Base-by-base conservation (phyloP, 495 filamentous ascomycete species). In the Talaromyces adpressus region DNA sequence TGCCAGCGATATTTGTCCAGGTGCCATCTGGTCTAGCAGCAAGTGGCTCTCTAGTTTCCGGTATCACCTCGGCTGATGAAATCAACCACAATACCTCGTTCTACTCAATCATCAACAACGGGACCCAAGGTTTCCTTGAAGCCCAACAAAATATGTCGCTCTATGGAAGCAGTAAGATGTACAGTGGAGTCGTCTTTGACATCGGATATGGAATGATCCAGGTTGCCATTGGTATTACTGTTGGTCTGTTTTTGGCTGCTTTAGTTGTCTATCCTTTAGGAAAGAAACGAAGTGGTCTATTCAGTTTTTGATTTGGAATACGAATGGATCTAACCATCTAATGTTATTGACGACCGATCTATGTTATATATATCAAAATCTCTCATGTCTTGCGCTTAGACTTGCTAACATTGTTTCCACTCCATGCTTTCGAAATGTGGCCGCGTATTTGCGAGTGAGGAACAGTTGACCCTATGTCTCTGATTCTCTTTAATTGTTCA, bases 1-100 rank as follows among this genome's bases (percentile, higher is more conserved):
- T 98, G 0, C 93, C 93, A 1, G 93, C 91, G 4, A 96, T 98
- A 65, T 96, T 96, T 68, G 93, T 98, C 5, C 90, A 94, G 60
- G 94, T 98, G 5, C 93, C 93, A 2, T 92, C 88, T 14, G 93
- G 93, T 4, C 81, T 98, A 12, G 91, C 94, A 1, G 92, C 91
- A 4, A 85, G 85, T 32, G 93, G 93, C 2, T 91, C 87, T 9
- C 75, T 97, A 63, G 80, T 98, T 14, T 87, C 85, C n/a, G 93
- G 94, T 7, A 81, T 98, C 45, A 85, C 85, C n/a, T 87, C 85
- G 14, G 93, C 92, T 2, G 86, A 96, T 68, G 83, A 91, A 68
- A 86, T 98, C 62, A 88, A 84, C 12, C 81, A 79, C 58, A 79
- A 77, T 5, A 72, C 70, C 2, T 58, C 62, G 8, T 64, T 67